Conservation (phyloP, 371 early-diverging fungal genomes). For the Mucor irregularis region DNA sequence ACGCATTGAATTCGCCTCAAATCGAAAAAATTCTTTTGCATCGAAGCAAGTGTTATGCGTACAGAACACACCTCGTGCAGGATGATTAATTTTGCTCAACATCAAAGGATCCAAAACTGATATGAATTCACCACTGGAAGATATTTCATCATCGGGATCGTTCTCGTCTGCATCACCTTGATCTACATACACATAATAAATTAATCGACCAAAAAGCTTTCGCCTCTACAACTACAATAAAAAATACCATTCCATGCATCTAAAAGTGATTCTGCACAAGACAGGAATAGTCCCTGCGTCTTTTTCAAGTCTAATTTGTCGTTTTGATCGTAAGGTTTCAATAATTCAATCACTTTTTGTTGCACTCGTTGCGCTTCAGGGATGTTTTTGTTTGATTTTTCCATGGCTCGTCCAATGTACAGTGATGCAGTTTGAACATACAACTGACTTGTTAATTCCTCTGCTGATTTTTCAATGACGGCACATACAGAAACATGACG, state of each 20-base stretch:
- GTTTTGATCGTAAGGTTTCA: constrained; percentile 13
- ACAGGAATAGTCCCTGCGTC: constrained; percentile 16
- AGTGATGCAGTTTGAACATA: constrained; percentile 28
- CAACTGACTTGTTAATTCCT: constrained; percentile 30
- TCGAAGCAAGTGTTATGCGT: constrained; percentile 44
- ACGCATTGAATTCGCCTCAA: constrained; percentile 14
- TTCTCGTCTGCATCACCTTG: constrained; percentile 6
- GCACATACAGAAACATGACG: constrained; percentile 34
- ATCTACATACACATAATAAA: too few relatives aligned
- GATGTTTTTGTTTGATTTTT: constrained; percentile 12
- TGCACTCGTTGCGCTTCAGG: constrained; percentile 14
- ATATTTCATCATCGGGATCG: constrained; percentile 25
- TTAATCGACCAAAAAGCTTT: not conserved
- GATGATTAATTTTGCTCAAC: constrained; percentile 33
- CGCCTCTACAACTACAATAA: not conserved
- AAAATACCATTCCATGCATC: constrained; percentile 21
- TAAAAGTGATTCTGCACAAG: constrained; percentile 19
- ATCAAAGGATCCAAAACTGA: constrained; percentile 39
- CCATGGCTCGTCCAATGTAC: constrained; percentile 25
- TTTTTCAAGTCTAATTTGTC: constrained; percentile 13
- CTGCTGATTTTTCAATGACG: constrained; percentile 29
- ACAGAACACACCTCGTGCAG: constrained; percentile 43
- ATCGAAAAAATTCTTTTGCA: constrained; percentile 18
- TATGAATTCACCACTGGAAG: constrained; percentile 29
- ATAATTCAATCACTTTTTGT: constrained; percentile 10